Evolutionary conservation across 441 rosid genomes (phyloP).

Genomic region (Gossypium schwendimanii): DNA sequence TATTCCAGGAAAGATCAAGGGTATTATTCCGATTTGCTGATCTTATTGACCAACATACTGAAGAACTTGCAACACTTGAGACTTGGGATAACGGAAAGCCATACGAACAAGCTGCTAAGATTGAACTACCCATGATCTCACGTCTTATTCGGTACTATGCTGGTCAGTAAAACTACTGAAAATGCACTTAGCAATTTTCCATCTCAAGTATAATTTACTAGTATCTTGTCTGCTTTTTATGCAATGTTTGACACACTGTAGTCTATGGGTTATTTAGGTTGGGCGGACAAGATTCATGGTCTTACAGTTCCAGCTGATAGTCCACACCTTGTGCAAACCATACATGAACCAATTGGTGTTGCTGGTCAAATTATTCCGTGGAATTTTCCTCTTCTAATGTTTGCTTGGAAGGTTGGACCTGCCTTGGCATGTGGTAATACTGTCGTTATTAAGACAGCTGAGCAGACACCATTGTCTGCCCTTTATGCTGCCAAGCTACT

Average conservation of each 20-base stretch:
- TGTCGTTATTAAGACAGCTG: constrained; percentile 43
- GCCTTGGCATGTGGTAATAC: constrained; percentile 47
- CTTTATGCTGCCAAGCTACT: constrained; percentile 30
- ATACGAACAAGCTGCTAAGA: constrained; percentile 31
- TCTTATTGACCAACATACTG: constrained; percentile 36
- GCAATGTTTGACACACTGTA: not conserved
- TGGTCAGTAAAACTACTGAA: constrained; percentile 20
- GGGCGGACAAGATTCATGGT: constrained; percentile 50
- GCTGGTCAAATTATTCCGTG: constrained; percentile 47
- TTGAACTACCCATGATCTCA: constrained; percentile 31
- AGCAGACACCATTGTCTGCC: constrained; percentile 51
- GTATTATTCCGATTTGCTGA: constrained; percentile 35
- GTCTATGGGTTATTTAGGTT: constrained; percentile 23
- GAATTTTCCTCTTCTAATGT: constrained; percentile 42
- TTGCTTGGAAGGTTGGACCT: constrained; percentile 43
- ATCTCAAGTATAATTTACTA: not conserved
- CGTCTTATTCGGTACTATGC: constrained; percentile 38
- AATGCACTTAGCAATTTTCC: not conserved
- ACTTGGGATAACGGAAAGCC: constrained; percentile 48
- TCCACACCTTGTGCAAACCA: constrained; percentile 30
- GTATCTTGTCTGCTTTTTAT: not conserved
- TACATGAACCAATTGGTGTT: constrained; percentile 54
- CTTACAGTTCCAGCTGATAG: constrained; percentile 40
- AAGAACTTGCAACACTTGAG: constrained; percentile 38
- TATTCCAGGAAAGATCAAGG: constrained; percentile 33